Percentiles rank a stretch among this genome's conserved stretches.
These are phyloP conservation scores for Nakazawaea peltata DNA, from an alignment of 805 yeast genomes.

Conservation along the genomic window DNA sequence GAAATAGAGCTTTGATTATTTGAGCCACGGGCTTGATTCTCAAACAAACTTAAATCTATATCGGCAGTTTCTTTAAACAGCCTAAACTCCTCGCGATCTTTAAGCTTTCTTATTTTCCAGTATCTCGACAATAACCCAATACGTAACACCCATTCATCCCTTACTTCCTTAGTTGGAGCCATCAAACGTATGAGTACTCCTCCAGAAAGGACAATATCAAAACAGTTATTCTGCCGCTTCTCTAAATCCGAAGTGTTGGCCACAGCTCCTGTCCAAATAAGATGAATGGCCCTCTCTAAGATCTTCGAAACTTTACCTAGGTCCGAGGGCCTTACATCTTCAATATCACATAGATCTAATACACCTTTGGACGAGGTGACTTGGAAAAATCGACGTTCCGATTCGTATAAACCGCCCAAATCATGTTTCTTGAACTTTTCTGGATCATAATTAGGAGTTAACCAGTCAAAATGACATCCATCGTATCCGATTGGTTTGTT, in stretches of 20 bases:
- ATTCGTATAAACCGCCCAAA: constrained; percentile 51
- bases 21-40: no score
- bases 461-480: constrained; percentile 53
- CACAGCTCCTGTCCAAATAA: constrained; percentile 21
- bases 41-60: no score
- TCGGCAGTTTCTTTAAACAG: no score
- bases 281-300: constrained; percentile 20
- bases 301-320: constrained; percentile 15
- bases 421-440: constrained; percentile 45
- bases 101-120: constrained; percentile 57
- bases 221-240: constrained; percentile 18
- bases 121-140: constrained; percentile 37
- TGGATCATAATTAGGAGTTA: constrained; percentile 26
- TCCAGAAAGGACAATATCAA: constrained; percentile 41
- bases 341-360: constrained; percentile 49
- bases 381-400: constrained; percentile 50
- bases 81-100: no score
- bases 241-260: constrained; percentile 10
- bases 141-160: constrained; percentile 63
- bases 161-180: constrained; percentile 38
- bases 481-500: constrained; percentile 50
- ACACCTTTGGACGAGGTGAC: constrained; percentile 52
- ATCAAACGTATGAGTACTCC: constrained; percentile 42
- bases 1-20: no score
- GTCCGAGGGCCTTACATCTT: constrained; percentile 27